Conservation (phyloP, 768 basidiomycete genomes). For the Termitomyces sp. region DNA sequence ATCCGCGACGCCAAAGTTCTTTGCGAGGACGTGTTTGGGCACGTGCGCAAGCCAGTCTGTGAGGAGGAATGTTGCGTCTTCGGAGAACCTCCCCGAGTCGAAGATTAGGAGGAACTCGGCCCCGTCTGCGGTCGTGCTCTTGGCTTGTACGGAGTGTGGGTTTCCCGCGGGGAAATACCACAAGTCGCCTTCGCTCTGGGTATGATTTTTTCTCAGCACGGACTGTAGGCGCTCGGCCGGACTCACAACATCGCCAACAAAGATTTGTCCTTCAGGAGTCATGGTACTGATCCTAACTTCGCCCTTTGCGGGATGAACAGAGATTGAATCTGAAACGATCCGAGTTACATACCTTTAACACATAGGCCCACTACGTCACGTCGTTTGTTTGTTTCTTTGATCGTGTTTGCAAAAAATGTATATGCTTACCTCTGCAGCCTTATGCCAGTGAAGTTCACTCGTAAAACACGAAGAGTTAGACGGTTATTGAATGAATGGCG, state of each 20-base stretch:
- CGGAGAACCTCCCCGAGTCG: constrained; percentile 39
- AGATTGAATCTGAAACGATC: background rate
- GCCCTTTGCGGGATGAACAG: constrained; percentile 23
- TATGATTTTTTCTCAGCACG: too few relatives aligned
- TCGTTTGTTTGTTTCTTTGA: background rate
- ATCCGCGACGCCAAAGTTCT: constrained; percentile 51
- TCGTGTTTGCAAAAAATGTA: background rate
- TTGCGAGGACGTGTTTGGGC: constrained; percentile 44
- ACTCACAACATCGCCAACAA: constrained; percentile 47
- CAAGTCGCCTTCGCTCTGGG: constrained; percentile 30
- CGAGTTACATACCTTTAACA: constrained; percentile 31
- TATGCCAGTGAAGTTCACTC: constrained; percentile 55
- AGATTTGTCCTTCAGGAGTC: constrained; percentile 46
- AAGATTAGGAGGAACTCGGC: constrained; percentile 49
- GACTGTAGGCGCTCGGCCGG: background rate
- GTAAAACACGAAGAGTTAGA: constrained; percentile 8
- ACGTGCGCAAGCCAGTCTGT: constrained; percentile 67
- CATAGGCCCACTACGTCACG: constrained; percentile 41
- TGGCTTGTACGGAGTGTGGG: constrained; percentile 54
- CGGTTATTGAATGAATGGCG: background rate
- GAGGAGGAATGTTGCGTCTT: constrained; percentile 54
- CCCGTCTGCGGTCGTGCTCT: constrained; percentile 37
- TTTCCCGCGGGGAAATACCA: constrained; percentile 58
- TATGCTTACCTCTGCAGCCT: constrained; percentile 33
- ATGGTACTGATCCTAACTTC: constrained; percentile 43